Evolutionary conservation across 2,329 filamentous ascomycete genomes (phyloP), one percentile per base, ranked within the genome.

Genomic region (Fusarium marasasianum): DNA sequence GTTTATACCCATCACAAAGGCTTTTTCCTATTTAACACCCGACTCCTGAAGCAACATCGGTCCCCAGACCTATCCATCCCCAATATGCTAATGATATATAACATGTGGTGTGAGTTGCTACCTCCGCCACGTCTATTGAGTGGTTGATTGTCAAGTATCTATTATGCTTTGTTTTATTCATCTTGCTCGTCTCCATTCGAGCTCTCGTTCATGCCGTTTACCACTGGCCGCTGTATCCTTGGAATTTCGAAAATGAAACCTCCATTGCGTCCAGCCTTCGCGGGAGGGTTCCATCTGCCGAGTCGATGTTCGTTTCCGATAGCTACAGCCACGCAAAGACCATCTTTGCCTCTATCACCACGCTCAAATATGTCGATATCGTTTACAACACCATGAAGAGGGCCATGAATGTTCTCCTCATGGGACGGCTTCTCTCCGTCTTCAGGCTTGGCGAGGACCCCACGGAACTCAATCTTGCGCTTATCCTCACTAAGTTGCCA

Each of bases 401-500:
- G 75, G 11, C 75, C 79, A 48, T 43, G 80, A 77, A 33, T 77
- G 45, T 80, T 80, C 41, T 81, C 79, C 24, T 81, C 80, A 15
- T 77, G 71, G 8, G 75, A 69, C 35, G 63, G 41, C 12, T 79
- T 70, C 29, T 77, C 69, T 41, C 56, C 35, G 20, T 78, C 62
- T 37, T 74, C 73, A 0, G 72, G 76, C 24, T 79, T 82, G 18
- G 90, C 92, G 37, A 96, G 85, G 4, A 90, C 86, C 3, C 94
- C 95, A 13, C 94, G 83, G 1, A 90, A 84, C 78, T 96, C 91
- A 50, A 99, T 89, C 73, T 88, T 91, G 81, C 90, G 90, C 84
- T 95, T 96, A 81, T 98, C 96, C 47, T 94, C 90, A 60, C 91
- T 93, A 26, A 99, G 87, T 69, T 89, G 91, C 96, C 96, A 99